Evolutionary conservation across 208 protist species (phyloP).

Genomic region (Balamuthia mandrillaris): DNA sequence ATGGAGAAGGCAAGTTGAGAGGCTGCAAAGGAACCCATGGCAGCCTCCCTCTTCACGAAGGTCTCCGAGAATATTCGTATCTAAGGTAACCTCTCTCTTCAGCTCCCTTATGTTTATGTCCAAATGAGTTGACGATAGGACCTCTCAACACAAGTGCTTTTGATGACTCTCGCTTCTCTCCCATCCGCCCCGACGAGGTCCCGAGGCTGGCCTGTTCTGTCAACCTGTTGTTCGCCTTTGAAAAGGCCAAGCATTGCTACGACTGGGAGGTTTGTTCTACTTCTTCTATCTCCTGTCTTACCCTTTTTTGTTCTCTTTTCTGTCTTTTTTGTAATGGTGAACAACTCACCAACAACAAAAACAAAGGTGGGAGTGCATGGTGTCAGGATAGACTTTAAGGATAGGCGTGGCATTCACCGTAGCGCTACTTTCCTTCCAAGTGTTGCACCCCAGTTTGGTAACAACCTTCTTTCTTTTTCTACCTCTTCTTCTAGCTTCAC

Average conservation of each 20-base stretch:
- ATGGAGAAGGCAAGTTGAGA: background rate
- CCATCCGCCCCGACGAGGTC: background rate
- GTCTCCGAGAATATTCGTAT: background rate
- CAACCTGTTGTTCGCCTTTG: constrained; percentile 16
- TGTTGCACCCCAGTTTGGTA: constrained; percentile 5
- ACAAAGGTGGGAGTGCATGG: background rate
- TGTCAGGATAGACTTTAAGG: background rate
- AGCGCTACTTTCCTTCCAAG: background rate
- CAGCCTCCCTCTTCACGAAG: background rate
- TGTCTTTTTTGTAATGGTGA: too few species aligned
- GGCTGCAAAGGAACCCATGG: constrained; percentile 12
- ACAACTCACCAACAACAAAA: too few species aligned
- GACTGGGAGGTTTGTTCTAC: background rate
- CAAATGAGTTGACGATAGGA: background rate
- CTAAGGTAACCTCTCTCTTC: background rate
- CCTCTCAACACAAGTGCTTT: background rate
- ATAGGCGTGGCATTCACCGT: background rate
- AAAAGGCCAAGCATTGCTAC: background rate
- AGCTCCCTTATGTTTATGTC: background rate
- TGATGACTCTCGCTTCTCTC: background rate
- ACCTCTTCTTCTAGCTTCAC: too few species aligned
- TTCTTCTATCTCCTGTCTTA: background rate
- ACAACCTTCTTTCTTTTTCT: background rate
- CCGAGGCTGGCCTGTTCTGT: background rate
- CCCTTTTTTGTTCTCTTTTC: too few species aligned